Evolutionary conservation across 179 eudicot species (phyloP), one percentile per base, ranked within the genome.

Genomic region (Sideroxylon spinosum): DNA sequence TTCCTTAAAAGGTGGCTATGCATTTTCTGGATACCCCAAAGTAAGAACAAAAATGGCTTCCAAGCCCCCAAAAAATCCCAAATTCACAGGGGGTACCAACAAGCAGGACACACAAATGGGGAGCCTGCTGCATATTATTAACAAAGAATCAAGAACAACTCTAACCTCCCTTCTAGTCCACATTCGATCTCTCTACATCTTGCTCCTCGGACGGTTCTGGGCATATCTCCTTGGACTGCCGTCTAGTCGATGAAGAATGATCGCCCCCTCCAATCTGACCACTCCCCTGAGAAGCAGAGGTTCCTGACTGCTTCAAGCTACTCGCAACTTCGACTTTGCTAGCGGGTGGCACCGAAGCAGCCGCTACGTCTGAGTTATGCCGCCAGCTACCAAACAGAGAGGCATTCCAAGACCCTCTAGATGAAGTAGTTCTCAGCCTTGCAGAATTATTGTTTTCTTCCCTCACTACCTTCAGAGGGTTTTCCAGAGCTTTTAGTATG

Each of bases 301-400:
- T 89, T 62, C 89, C 91, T 3, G 92, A 82, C 61, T 78, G 87
- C 67, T 90, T 93, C 14, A 88, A 74, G 78, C 93, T 90, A 73
- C 86, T 76, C 25, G 83, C 88, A 44, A 85, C 92, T 66, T 86
- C 81, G 62, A 56, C 57, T 73, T 80, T 84, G 67, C 66, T 78
- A 48, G 59, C 25, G 3, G 80, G 25, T 57, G 81, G 73, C 2
- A 52, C 85, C 19, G 78, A 79, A 2, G 81, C 73, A 0, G 85
- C 85, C 1, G 84, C 90, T 23, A 82, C 90, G 32, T 91, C 98
- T 0, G 86, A 84, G 85, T 95, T 88, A 14, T 89, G 91, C 74
- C 97, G 89, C 98, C 98, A 95, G 86, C 98, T 95, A 16, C 98
- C 98, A 71, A 93, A 93, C 4, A 95, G 78, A 17, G 95, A 89